Conservation (phyloP, 495 filamentous ascomycete species). For the Lasiosphaeriaceae sp. region DNA sequence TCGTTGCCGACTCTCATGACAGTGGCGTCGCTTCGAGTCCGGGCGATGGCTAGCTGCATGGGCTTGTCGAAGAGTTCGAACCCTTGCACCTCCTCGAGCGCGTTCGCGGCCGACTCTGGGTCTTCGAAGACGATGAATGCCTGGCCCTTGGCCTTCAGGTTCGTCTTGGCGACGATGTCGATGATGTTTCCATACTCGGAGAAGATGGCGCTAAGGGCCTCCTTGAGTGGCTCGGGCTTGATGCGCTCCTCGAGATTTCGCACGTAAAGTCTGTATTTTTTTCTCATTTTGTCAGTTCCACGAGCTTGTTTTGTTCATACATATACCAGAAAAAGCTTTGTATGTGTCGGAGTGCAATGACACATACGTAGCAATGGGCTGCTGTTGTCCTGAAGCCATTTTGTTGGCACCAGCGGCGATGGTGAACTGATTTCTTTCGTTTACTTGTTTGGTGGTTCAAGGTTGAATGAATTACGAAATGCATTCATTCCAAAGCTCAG, state of each 20-base stretch:
- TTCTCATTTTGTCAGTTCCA: constrained; percentile 9
- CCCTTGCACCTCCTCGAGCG: constrained; percentile 85
- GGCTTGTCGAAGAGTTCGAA: constrained; percentile 94
- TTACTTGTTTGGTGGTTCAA: background rate
- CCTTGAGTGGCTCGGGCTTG: constrained; percentile 73
- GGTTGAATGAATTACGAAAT: background rate
- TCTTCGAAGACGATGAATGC: constrained; percentile 93
- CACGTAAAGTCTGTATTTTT: constrained; percentile 57
- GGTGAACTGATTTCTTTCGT: constrained; percentile 22
- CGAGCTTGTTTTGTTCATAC: constrained; percentile 4
- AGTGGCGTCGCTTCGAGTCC: constrained; percentile 82
- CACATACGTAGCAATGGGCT: constrained; percentile 57
- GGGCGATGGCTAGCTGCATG: constrained; percentile 83
- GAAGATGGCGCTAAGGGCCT: constrained; percentile 75
- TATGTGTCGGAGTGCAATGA: constrained; percentile 64
- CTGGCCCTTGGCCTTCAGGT: constrained; percentile 89
- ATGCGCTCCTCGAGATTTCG: constrained; percentile 92
- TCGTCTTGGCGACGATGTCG: constrained; percentile 89
- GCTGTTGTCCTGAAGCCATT: constrained; percentile 40
- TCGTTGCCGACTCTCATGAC: constrained; percentile 67
- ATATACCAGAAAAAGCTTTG: constrained; percentile 23
- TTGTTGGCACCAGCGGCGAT: constrained; percentile 8
- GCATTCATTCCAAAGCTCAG: background rate
- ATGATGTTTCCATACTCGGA: constrained; percentile 85
- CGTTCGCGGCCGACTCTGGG: constrained; percentile 67